Percentiles rank a stretch among this genome's conserved stretches.
Evolutionary conservation across 108 stramenopile species (phyloP).

Genomic region (Bacterosira constricta): DNA sequence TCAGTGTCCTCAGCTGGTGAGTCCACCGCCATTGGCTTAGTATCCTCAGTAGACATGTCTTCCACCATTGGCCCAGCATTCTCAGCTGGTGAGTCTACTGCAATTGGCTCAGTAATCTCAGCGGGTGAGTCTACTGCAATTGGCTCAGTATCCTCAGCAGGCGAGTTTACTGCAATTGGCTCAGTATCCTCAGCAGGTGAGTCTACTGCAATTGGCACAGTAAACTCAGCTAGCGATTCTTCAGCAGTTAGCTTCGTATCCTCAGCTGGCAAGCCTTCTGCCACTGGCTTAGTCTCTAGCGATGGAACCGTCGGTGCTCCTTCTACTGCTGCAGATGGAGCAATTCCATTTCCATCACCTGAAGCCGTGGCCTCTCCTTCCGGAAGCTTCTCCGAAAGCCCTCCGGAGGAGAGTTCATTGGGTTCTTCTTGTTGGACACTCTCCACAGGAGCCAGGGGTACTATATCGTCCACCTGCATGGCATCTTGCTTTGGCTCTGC

Average conservation of each 20-base stretch:
- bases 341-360: neutral
- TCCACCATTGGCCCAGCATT: no score
- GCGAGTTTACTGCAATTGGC: neutral
- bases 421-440: neutral
- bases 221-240: no score
- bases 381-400: neutral
- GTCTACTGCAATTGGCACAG: neutral
- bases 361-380: neutral
- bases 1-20: no score
- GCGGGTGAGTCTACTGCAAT: neutral
- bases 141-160: no score
- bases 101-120: neutral
- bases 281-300: no score
- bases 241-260: no score
- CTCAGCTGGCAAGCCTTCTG: no score
- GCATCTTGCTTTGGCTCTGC: neutral
- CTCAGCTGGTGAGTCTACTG: no score
- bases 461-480: neutral
- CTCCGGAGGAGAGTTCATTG: neutral
- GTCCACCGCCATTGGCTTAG: no score
- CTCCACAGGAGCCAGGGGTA: neutral
- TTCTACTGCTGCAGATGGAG: neutral
- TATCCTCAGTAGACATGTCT: no score
- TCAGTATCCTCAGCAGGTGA: neutral
- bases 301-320: neutral